phyloP scores from a whole-genome alignment of 306 rosid species.

The Acacia acuminata region DNA sequence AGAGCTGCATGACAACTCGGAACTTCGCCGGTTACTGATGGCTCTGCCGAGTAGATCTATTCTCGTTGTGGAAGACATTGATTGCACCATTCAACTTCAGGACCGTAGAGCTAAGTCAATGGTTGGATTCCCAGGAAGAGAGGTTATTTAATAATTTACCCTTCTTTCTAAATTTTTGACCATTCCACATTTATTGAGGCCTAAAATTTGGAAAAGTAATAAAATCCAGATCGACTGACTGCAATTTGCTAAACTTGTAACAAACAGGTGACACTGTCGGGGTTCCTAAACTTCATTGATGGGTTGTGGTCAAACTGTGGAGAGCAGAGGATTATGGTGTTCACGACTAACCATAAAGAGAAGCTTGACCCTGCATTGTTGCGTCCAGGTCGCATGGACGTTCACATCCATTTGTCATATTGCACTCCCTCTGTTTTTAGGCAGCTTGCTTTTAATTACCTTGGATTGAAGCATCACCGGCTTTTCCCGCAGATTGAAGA shows the following conservation, averaged over 20 bases:
- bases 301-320: conserved; percentile 54
- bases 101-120: conserved; percentile 34
- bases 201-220: no score
- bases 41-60: conserved; percentile 63
- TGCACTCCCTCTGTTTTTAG: conserved; percentile 40
- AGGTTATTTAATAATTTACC: conserved; percentile 31
- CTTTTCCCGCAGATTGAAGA: conserved; percentile 31
- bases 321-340: conserved; percentile 50
- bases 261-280: conserved; percentile 16
- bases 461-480: conserved; percentile 24
- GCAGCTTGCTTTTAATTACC: conserved; percentile 35
- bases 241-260: no score
- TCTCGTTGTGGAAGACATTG: conserved; percentile 79
- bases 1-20: conserved; percentile 34
- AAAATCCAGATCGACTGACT: no score
- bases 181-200: no score
- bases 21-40: conserved; percentile 53
- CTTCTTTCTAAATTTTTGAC: no score
- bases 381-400: conserved; percentile 54
- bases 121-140: no score
- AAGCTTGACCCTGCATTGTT: conserved; percentile 43
- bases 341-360: conserved; percentile 50
- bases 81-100: conserved; percentile 55
- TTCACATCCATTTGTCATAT: conserved; percentile 47
- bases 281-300: conserved; percentile 42